Percentiles rank a stretch among this genome's conserved stretches.
These are phyloP conservation scores for Endothia cerciana DNA, from an alignment of 2,329 filamentous ascomycete genomes.

Conservation along the genomic window DNA sequence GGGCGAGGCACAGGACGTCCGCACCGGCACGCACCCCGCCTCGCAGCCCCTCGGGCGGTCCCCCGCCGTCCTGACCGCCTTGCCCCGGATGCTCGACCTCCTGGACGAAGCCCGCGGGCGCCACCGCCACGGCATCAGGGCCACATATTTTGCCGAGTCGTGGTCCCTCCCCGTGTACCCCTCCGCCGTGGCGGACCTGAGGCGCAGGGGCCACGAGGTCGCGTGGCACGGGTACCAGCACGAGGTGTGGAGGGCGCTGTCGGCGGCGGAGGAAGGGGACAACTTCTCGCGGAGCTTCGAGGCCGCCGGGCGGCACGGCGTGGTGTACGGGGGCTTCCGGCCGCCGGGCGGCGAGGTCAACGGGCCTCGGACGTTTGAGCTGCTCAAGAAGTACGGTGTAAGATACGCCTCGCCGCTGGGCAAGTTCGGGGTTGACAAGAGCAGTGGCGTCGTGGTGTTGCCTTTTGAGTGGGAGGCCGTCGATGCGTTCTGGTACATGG, in stretches of 20 bases:
- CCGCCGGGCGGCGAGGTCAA: constrained; percentile 37
- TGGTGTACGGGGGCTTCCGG: constrained; percentile 35
- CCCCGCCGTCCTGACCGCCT: constrained; percentile 33
- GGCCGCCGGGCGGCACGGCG: constrained; percentile 25
- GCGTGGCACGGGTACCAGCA: constrained; percentile 41
- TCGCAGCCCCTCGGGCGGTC: constrained; percentile 34
- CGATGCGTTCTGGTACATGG: constrained; percentile 41
- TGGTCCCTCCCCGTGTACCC: constrained; percentile 38
- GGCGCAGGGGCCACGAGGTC: constrained; percentile 35
- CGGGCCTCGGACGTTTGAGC: constrained; percentile 32
- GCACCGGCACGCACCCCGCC: constrained; percentile 32
- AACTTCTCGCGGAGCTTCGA: constrained; percentile 35
- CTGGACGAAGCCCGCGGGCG: constrained; percentile 24
- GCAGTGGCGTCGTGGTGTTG: constrained; percentile 32
- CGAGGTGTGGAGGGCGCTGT: constrained; percentile 34
- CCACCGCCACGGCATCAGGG: constrained; percentile 23
- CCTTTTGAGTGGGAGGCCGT: constrained; percentile 38
- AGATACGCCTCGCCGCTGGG: constrained; percentile 37
- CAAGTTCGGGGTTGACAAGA: constrained; percentile 29
- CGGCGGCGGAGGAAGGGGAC: constrained; percentile 29
- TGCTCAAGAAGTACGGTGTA: constrained; percentile 32
- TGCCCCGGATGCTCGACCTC: constrained; percentile 38
- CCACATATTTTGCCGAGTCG: constrained; percentile 39
- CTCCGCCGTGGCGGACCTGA: constrained; percentile 29
- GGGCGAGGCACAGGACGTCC: constrained; percentile 39